Evolutionary conservation across 148 eudicot genomes (phyloP), one percentile per base, ranked within the genome.

Genomic region (Vaccinium myrtillus): DNA sequence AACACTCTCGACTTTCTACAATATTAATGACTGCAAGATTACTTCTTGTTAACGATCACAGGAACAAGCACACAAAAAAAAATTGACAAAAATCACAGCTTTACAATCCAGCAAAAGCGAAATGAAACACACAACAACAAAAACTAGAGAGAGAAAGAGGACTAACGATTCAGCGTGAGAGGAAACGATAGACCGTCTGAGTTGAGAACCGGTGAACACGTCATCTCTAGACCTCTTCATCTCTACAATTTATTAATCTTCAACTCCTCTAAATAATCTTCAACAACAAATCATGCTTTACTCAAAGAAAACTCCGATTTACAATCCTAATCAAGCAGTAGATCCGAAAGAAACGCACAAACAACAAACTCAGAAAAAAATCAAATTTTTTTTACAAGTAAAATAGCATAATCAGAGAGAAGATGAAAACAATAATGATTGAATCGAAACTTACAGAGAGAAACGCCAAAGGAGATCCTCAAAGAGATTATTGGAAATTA

Each of bases 191-290:
- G 98, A 91, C 32, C 92, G 91, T 87, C 88, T 90, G 81, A 83
- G 84, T 87, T 92, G 95, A 89, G 94, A 90, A 88, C 89, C 87
- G 87, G 78, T 77, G 61, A 46, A 86, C n/a, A 77, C 88, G 86
- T 89, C 95, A 77, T 94, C 98, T 91, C 93, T 85, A 76, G 87
- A 88, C 94, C 96, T 92, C 92, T 93, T 95, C 95, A 92, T 94
- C 85, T 83, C 55, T 39, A 56, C 51, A 69, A 79, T 55, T 43
- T 43, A 54, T 21, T 63, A 25, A 25, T 79, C 80, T 63, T 78
- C 86, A 83, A 87, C 86, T 32, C 36, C 36, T 30, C 32, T 32
- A 32, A 32, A 32, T 63, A 25, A 25, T 79, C 80, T 63, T 78
- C 86, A 83, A 87, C 86, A 83, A 86, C 71, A 84, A 86, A 85